Evolutionary conservation across 2,329 filamentous ascomycete species (phyloP), one percentile per base, ranked within the genome.

Genomic region (Penicillium rolfsii): DNA sequence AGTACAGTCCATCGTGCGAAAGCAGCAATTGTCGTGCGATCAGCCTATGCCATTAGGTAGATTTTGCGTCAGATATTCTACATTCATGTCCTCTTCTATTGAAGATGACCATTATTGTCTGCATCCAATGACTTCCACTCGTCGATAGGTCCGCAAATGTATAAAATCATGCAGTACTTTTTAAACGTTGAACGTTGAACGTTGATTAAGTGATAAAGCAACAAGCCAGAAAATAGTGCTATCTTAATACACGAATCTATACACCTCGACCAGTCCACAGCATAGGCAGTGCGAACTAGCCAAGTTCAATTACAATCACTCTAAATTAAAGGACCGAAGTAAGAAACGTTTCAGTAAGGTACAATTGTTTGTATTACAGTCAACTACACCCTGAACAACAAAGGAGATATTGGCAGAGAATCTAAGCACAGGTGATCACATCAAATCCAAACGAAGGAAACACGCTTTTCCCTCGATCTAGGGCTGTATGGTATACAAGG

Each of bases 281-380:
- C 1, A 4, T 3, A 7, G 14, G 9, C 6, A 41, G n/a, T 22
- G 22, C 7, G 8, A 22, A n/a, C 40, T 8, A 41, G n/a, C 11
- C 9, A 9, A 11, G n/a, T 41, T 16, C 40, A 43, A 11, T 26
- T 49, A 49, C 46, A 52, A n/a, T 52, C 30, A 5, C 30, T n/a
- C 36, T 3, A 22, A 6, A 50, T 2, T 5, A n/a, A 30, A 30
- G 26, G 24, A 36, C 5, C 1, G 16, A 33, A 11, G 3, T 38
- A 19, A 55, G 22, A 59, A 59, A 16, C 56, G 40, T 65, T 63
- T 63, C 60, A 64, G 67, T 74, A 75, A 73, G 72, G 65, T 75
- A 73, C 71, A 73, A 74, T 74, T 75, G 73, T 75, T 74, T 75
- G 73, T 74, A 76, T 76, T 76, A 76, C 73, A 75, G 71, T 72